Evolutionary conservation across 2,329 filamentous ascomycete species (phyloP).

Genomic region (Endoconidiophora laricicola): DNA sequence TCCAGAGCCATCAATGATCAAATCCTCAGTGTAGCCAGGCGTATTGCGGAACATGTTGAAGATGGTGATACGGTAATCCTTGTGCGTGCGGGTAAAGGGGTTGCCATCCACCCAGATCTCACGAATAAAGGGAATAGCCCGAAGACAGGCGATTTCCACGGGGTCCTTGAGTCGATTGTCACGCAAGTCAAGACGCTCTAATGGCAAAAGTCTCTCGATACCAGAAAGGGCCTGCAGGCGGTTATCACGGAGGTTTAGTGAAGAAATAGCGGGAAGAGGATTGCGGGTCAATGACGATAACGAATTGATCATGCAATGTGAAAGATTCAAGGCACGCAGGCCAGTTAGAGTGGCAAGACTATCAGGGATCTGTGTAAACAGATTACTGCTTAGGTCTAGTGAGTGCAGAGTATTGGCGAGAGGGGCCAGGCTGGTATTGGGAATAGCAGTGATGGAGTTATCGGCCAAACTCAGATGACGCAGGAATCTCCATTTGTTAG

Average conservation of each 20-base stretch:
- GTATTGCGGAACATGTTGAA: slow-evolving; percentile 92
- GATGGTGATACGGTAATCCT: slow-evolving; percentile 71
- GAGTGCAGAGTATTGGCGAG: slow-evolving; percentile 80
- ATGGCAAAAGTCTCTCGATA: slow-evolving; percentile 70
- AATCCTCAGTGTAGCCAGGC: slow-evolving; percentile 78
- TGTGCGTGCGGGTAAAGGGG: slow-evolving; percentile 75
- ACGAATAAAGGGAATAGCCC: slow-evolving; percentile 74
- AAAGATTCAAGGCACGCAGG: slow-evolving; percentile 82
- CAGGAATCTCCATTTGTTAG: slow-evolving; percentile 88
- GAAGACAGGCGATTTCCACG: slow-evolving; percentile 74
- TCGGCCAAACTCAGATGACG: slow-evolving; percentile 83
- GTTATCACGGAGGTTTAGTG: slow-evolving; percentile 80
- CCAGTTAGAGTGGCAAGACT: slow-evolving; percentile 72
- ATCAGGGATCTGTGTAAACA: slow-evolving; percentile 89
- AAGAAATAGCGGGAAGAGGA: slow-evolving; percentile 82
- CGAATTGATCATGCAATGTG: slow-evolving; percentile 94
- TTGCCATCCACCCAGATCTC: slow-evolving; percentile 91
- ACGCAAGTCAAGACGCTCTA: slow-evolving; percentile 79
- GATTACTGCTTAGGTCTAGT: slow-evolving; percentile 78
- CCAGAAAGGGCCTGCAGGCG: slow-evolving; percentile 74
- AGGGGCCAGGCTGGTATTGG: slow-evolving; percentile 58
- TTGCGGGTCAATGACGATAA: slow-evolving; percentile 73
- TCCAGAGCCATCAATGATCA: slow-evolving; percentile 69
- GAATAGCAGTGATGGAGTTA: slow-evolving; percentile 72
- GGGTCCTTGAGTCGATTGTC: slow-evolving; percentile 88